phyloP scores from a whole-genome alignment of 2,329 filamentous ascomycete species.

The Colletotrichum destructivum region DNA sequence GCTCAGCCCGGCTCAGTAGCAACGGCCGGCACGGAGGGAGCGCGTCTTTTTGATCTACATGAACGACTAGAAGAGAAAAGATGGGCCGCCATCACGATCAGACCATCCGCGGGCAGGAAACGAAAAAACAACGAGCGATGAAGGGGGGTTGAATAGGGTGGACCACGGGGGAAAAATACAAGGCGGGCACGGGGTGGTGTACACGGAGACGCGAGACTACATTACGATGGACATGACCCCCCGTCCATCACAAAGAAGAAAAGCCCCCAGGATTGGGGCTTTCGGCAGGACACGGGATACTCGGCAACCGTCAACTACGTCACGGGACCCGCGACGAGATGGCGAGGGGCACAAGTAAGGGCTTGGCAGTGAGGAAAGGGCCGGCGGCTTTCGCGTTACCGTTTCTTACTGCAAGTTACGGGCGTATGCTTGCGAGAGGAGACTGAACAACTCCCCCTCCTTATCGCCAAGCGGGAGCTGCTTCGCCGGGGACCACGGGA shows the following conservation, averaged over 20 bases:
- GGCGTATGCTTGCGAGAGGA: background rate
- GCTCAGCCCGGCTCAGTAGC: background rate
- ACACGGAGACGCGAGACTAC: conserved; percentile 3
- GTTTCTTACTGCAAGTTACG: background rate
- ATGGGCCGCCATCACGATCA: background rate
- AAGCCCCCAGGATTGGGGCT: conserved; percentile 9
- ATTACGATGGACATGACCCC: conserved; percentile 1
- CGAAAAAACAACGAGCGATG: conserved; percentile 5
- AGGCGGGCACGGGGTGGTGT: background rate
- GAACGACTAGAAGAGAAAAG: conserved; percentile 8
- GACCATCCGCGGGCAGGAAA: conserved; percentile 11
- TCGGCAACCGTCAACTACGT: background rate
- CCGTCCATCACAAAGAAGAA: background rate
- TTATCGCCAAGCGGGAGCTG: background rate
- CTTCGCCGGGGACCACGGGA: background rate
- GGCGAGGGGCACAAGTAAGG: background rate
- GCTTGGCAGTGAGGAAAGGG: no score
- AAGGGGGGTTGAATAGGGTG: background rate
- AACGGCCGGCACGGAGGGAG: background rate
- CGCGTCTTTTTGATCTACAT: background rate
- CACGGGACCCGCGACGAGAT: background rate
- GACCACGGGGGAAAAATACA: background rate
- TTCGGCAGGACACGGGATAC: conserved; percentile 25
- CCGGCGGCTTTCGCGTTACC: conserved; percentile 11
- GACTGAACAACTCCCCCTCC: background rate